Base-by-base conservation (phyloP, 2,329 filamentous ascomycete species). In the Sporothrix protearum region DNA sequence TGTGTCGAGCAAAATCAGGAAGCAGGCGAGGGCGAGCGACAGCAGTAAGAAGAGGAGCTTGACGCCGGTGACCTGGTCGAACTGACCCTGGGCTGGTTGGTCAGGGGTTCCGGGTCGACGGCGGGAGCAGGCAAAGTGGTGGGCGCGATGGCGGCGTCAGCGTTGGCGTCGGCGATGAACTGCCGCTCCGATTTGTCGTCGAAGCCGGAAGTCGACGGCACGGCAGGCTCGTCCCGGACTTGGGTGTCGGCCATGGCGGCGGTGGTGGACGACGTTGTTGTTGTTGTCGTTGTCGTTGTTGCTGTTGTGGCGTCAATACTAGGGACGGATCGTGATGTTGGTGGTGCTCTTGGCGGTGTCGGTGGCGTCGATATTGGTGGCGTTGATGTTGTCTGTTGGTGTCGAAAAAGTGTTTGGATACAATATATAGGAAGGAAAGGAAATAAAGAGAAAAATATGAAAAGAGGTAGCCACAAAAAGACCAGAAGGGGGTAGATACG, bases 1-100 rank as follows among this genome's bases (percentile, higher is more conserved):
- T 12, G 57, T 61, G 68, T 77, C 75, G 2, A 77, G 57, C 12
- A 75, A 19, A n/a, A 76, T 71, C 14, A 76, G 67, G 39, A 77
- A 76, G 6, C 33, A 57, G 9, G 70, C 74, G 16, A 77, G 66
- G 1, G 73, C 63, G 4, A 75, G 42, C 8, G 71, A 66, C 14
- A 68, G 33, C 16, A 76, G 25, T 9, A 76, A 19, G 1, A 69
- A 14, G 1, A 49, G 49, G 0, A 77, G 69, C 30, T 63, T 72
- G 47, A 73, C 22, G 42, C 74, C 74, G 1, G 67, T 53, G 25
- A 75, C 68, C 39, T 61, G 57, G 19, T 61, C 57, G 19, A 22
- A 22, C 57, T 39, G 57, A 19, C 57, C 57, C 57, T 61, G 57
- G 57, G 30, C 19, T 39, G 57, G 57, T 61, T 61, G 8, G 57